phyloP scores from a whole-genome alignment of 129 eudicot species.

The Lactuca sativa region DNA sequence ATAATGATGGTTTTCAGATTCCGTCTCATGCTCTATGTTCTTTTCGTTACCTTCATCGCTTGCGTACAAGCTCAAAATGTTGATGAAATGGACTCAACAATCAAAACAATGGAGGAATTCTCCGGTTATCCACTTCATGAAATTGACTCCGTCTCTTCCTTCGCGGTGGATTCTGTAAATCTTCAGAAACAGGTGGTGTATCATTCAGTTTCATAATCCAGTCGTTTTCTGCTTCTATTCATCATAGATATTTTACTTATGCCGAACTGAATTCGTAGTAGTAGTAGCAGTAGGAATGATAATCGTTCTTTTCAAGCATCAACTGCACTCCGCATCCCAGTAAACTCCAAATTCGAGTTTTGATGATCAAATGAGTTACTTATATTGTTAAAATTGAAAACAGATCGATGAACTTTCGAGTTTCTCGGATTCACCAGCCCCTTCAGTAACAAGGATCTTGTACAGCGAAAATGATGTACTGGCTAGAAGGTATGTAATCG shows the following conservation, averaged over 20 bases:
- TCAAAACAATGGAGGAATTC: constrained; percentile 76
- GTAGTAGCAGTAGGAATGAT: background rate
- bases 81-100: constrained; percentile 42
- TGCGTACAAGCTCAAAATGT: constrained; percentile 15
- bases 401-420: constrained; percentile 77
- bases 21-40: constrained; percentile 14
- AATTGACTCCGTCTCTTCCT: constrained; percentile 35
- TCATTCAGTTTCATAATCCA: background rate
- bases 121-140: constrained; percentile 74
- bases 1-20: constrained; percentile 37
- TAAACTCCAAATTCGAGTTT: background rate
- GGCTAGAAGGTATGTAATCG: constrained; percentile 64
- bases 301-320: background rate
- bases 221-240: background rate
- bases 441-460: constrained; percentile 90
- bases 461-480: constrained; percentile 75
- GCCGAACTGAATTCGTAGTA: background rate
- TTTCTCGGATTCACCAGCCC: constrained; percentile 88
- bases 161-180: constrained; percentile 52
- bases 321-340: background rate
- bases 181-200: constrained; percentile 68
- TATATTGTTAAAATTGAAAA: background rate
- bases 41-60: constrained; percentile 4
- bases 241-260: background rate
- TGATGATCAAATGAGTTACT: constrained; percentile 9